Conservation (phyloP, 78 protist genomes). For the Cavenderia fasciculata region DNA sequence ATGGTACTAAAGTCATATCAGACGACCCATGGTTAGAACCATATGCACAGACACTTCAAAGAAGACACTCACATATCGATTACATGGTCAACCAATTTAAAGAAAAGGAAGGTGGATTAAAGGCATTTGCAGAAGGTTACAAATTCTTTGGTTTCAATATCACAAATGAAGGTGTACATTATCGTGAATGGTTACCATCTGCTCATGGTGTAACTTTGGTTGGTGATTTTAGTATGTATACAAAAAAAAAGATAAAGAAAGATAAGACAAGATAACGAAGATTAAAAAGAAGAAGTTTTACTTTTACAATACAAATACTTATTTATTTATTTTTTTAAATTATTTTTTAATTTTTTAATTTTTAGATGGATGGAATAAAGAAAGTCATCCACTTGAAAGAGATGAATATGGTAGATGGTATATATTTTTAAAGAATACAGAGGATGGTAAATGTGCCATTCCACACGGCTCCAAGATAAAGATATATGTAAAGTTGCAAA, state of each 20-base stretch:
- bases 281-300: neutral
- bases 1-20: slow-evolving; percentile 75
- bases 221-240: slow-evolving; percentile 76
- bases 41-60: slow-evolving; percentile 25
- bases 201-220: slow-evolving; percentile 55
- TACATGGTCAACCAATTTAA: slow-evolving; percentile 29
- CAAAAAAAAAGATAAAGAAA: neutral
- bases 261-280: neutral
- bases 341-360: neutral
- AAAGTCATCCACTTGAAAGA: slow-evolving; percentile 11
- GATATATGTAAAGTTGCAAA: slow-evolving; percentile 46
- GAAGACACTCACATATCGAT: slow-evolving; percentile 24
- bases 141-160: slow-evolving; percentile 76
- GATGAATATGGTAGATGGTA: slow-evolving; percentile 87
- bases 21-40: slow-evolving; percentile 82
- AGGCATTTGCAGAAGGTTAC: slow-evolving; percentile 76
- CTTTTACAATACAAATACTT: neutral
- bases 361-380: slow-evolving; percentile 84
- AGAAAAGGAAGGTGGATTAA: slow-evolving; percentile 67
- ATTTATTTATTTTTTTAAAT: neutral
- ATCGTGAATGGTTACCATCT: slow-evolving; percentile 83
- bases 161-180: slow-evolving; percentile 19
- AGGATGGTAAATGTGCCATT: slow-evolving; percentile 83
- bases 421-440: slow-evolving; percentile 61
- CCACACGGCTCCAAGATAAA: slow-evolving; percentile 85